Base-by-base conservation (phyloP, 2,329 filamentous ascomycete species). In the Trichoderma arundinaceum region DNA sequence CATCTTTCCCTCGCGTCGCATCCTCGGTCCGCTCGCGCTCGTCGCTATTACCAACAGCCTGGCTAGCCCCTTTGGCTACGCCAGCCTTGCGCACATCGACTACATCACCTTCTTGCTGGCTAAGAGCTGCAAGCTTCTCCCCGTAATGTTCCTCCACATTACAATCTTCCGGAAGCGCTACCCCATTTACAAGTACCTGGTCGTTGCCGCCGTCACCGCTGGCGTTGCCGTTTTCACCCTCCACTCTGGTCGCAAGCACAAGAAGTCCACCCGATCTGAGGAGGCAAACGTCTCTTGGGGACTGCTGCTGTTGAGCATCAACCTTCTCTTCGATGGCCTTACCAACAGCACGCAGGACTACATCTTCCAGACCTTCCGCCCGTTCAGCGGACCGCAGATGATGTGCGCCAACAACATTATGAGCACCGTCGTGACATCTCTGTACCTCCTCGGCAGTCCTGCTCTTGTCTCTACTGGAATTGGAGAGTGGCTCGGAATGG, bases 371-470 rank as follows among this genome's bases (percentile, higher is more conserved):
- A 84, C 87, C 7, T 96, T 93, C 79, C 88, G 87, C 69, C 88
- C 90, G 13, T 97, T 95, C 76, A 87, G 88, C 2, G 95, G 95
- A 9, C 93, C 94, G 67, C 95, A 99, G 84, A 99, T 99, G 95
- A 99, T 99, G 95, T 96, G 94, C 76, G 94, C 94, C 44, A 92
- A 97, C 79, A 99, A 98, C 76, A 82, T 97, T 64, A 90, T 98
- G 78, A 90, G 87, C 72, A 94, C 93, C 3, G 74, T 88, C 53
- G 82, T 98, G 65, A 98, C 94, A 3, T 83, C 86, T 19, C 74
- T 80, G 0, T 98, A 96, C 74, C 86, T 99, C 51, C 69, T 94
- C 17, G 74, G 93, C 19, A 91, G 89, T 72, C 95, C 95, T 0
- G 92, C 90, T 80, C 78, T 97, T n/a, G 90, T 90, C 0, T 82